phyloP scores from a whole-genome alignment of 2,329 filamentous ascomycete species.

The Trichoderma guizhouense region DNA sequence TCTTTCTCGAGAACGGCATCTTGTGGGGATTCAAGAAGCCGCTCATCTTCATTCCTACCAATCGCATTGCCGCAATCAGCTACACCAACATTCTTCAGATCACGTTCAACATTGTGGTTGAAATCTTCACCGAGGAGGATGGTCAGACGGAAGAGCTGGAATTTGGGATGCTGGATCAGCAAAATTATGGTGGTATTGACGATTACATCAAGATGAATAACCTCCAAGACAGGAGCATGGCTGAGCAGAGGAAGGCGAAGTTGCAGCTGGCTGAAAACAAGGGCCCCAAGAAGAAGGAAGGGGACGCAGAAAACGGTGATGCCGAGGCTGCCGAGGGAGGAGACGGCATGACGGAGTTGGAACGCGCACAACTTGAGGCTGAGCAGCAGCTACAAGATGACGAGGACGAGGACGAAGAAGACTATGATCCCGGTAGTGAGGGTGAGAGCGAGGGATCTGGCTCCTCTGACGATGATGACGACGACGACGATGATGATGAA shows the following conservation, averaged over 20 bases:
- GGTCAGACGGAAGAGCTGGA: conserved; percentile 59
- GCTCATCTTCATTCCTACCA: conserved; percentile 60
- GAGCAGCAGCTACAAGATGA: conserved; percentile 57
- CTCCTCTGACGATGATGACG: conserved; percentile 41
- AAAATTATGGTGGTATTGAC: conserved; percentile 63
- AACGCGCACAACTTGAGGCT: conserved; percentile 47
- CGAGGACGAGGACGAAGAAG: conserved; percentile 63
- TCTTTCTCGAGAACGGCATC: conserved; percentile 64
- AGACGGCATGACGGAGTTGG: conserved; percentile 46
- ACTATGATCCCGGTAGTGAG: conserved; percentile 62
- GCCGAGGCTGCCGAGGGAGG: conserved; percentile 33
- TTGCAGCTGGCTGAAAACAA: conserved; percentile 59
- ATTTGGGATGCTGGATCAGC: conserved; percentile 67
- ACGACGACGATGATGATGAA: conserved; percentile 34
- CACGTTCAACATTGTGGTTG: conserved; percentile 65
- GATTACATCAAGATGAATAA: conserved; percentile 59
- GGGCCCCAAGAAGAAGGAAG: conserved; percentile 43
- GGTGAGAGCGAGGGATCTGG: conserved; percentile 58
- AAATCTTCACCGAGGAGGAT: conserved; percentile 50
- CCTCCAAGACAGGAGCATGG: conserved; percentile 66
- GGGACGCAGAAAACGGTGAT: conserved; percentile 38
- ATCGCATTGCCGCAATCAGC: conserved; percentile 59
- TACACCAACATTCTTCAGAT: conserved; percentile 66
- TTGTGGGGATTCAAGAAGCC: conserved; percentile 71
- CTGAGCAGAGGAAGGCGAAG: conserved; percentile 64